Conservation (phyloP, 2,329 filamentous ascomycete genomes). For the Ramularia endophylla region DNA sequence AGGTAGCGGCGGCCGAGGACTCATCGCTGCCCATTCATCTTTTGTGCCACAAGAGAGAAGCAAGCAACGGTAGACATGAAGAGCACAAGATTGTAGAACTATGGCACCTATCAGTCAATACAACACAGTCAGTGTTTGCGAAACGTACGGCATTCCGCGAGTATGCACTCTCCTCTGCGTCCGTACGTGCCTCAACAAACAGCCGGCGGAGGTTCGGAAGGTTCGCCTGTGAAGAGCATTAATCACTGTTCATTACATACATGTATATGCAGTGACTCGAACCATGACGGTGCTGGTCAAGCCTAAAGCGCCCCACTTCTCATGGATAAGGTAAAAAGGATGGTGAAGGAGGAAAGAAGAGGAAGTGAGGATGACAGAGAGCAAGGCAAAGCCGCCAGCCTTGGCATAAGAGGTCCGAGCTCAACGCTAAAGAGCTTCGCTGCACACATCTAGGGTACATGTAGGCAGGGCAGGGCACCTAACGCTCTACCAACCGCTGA, state of each 20-base stretch:
- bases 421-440: no score
- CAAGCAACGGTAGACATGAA: constrained; percentile 96
- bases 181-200: constrained; percentile 89
- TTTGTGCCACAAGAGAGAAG: constrained; percentile 88
- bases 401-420: constrained; percentile 1
- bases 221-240: constrained; percentile 49
- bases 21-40: constrained; percentile 51
- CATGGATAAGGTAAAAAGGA: no score
- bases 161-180: constrained; percentile 90
- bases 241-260: not conserved
- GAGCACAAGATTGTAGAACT: constrained; percentile 97
- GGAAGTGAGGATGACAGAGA: not conserved
- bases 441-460: no score
- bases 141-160: constrained; percentile 78
- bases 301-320: no score
- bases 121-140: not conserved
- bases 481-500: no score
- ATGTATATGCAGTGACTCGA: no score
- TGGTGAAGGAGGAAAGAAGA: not conserved
- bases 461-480: no score
- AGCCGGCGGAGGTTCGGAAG: constrained; percentile 92
- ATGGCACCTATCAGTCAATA: constrained; percentile 2
- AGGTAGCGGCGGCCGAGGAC: not conserved
- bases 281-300: no score
- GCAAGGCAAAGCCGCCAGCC: not conserved